Evolutionary conservation across 2,329 filamentous ascomycete species (phyloP), one percentile per base, ranked within the genome.

Genomic region (Niveomyces coronatus): DNA sequence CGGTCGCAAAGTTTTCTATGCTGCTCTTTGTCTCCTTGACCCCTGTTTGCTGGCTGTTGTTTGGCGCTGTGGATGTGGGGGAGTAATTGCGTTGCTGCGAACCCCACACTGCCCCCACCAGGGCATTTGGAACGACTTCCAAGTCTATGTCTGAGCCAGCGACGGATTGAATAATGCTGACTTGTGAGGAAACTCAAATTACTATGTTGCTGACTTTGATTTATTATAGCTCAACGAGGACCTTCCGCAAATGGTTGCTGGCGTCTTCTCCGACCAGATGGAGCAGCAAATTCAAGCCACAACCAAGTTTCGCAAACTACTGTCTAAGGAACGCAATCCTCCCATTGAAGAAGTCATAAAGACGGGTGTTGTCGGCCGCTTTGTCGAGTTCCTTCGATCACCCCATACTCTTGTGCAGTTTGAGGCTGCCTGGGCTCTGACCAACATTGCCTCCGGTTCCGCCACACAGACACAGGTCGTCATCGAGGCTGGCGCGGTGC

Each of bases 321-420:
- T 98, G 19, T 95, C 87, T 49, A 98, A 98, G 70, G 91, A 98
- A 71, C 85, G 91, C 58, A 98, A 98, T 70, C 91, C 91, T 32
- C 91, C 91, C 31, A 98, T 98, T 60, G 91, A 98, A 70, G 87
- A 93, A 60, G 91, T 98, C 51, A 98, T 98, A 65, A 94, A 96
- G 75, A 96, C 91, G 43, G 91, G 91, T 56, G 91, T 98, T 47
- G 91, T 98, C 49, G 82, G 79, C 70, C 84, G 91, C 58, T 98
- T 98, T 57, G 91, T 98, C 64, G 87, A 95, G 64, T 98, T 98
- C 66, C 81, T 98, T 44, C 85, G 86, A 59, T 98, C 91, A 40
- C 91, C 91, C 47, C 91, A 98, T 65, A 96, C 91, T 23, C 76
- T 98, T 34, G 91, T 98, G 40, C 91, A 98, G 65, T 98, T 98